phyloP scores from a whole-genome alignment of 805 yeast genomes.

The Candida tibetensis region DNA sequence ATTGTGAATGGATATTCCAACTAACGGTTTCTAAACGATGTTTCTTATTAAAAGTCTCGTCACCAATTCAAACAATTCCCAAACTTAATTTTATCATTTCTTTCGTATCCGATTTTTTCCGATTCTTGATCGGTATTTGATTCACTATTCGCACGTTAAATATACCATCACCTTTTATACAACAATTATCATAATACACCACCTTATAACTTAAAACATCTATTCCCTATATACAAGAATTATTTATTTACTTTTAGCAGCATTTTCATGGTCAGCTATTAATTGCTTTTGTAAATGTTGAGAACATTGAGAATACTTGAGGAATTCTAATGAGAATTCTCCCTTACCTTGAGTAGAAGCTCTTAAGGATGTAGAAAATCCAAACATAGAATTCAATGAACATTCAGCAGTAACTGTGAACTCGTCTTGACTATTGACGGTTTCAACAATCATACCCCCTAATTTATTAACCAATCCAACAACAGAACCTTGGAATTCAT shows the following conservation, averaged over 20 bases:
- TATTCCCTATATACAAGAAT: conserved; percentile 11
- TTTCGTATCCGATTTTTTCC: no score
- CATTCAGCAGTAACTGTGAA: conserved; percentile 93
- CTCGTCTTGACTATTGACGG: conserved; percentile 92
- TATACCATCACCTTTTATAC: no score
- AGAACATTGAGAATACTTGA: conserved; percentile 85
- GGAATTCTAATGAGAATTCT: conserved; percentile 93
- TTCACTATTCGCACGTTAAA: no score
- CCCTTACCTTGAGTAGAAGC: conserved; percentile 99
- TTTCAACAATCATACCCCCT: conserved; percentile 88
- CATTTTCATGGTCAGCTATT: conserved; percentile 68
- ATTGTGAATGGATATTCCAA: no score
- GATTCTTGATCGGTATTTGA: no score
- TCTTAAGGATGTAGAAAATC: conserved; percentile 91
- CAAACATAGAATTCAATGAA: conserved; percentile 94
- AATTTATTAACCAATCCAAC: conserved; percentile 90
- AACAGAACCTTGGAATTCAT: conserved; percentile 91
- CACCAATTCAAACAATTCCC: no score
- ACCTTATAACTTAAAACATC: no score
- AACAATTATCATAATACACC: no score
- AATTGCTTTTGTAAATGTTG: conserved; percentile 88
- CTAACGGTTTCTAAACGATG: no score
- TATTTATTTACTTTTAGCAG: conserved; percentile 17
- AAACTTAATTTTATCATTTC: no score
- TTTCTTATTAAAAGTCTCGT: no score